Base-by-base conservation (phyloP, 805 yeast species). In the Monosporozyma aquatica region DNA sequence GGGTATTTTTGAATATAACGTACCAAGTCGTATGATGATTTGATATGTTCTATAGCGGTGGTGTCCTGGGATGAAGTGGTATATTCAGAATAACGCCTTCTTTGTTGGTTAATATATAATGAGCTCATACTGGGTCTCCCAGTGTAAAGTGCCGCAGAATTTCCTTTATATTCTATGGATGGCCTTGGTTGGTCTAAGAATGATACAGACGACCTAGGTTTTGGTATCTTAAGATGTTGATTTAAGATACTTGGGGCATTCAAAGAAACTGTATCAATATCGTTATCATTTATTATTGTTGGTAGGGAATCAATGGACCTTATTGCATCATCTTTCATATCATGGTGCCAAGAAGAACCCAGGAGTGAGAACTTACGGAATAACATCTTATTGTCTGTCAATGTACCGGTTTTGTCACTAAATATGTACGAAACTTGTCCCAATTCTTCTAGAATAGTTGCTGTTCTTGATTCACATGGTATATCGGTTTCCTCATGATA, bases 361-460 rank as follows among this genome's bases (percentile, higher is more conserved):
- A 83, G 81, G 5, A 92, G 80, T 8, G 94, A 77, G 51, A 90
- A 75, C 56, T 89, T 89, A 37, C 96, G 72, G 61, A 92, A 92
- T 22, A 90, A 66, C 99, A 92, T 92, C 53, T 80, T 66, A 58
- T 92, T 92, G 53, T 92, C 97, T 0, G 99, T 92, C 47, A 92
- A 71, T 0, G 99, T 92, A 8, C 99, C 99, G 0, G 98, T 92
- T 61, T 92, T 92, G 63, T 92, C 99, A 46, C 95, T 84, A 60
- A 92, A 92, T 3, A 92, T 74, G 57, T 90, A 89, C 38, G 95
- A 82, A 1, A 94, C 97, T 59, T 92, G 99, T 2, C 99, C 99
- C 53, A 92, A 68, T 63, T 92, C 98, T 59, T 92, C 99, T 49
- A 92, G 73, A 50, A 92, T 87, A 0, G 97, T 85, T 0, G 97